These are phyloP conservation scores for Mortierella polycephala DNA, from an alignment of 371 early-diverging fungal species.

Conservation along the genomic window DNA sequence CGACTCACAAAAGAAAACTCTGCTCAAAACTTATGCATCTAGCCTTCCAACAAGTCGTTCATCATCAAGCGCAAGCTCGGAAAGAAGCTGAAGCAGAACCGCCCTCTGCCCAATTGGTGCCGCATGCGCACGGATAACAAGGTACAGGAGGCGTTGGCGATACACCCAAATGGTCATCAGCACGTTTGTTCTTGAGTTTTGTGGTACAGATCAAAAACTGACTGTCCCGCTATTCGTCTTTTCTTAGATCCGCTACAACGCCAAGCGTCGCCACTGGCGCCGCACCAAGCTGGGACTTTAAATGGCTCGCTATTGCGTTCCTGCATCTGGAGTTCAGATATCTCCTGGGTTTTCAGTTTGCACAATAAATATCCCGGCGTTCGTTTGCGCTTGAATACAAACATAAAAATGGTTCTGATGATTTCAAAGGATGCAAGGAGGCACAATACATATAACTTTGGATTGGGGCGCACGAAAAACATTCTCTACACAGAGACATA, in stretches of 20 bases:
- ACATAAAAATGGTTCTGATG: not conserved
- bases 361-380: slow-evolving; percentile 42
- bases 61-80: slow-evolving; percentile 96
- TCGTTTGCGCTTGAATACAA: slow-evolving; percentile 33
- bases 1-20: not conserved
- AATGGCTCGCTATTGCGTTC: slow-evolving; percentile 48
- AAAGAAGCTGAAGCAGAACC: slow-evolving; percentile 98
- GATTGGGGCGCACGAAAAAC: not conserved
- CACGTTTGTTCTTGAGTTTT: no score
- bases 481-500: slow-evolving; percentile 39
- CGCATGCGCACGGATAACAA: slow-evolving; percentile 95
- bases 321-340: slow-evolving; percentile 32
- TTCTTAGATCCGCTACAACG: slow-evolving; percentile 84
- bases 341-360: slow-evolving; percentile 24
- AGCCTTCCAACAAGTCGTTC: slow-evolving; percentile 97
- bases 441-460: not conserved
- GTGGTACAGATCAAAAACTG: no score
- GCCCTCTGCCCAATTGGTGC: slow-evolving; percentile 98
- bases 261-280: slow-evolving; percentile 99
- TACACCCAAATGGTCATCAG: no score
- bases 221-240: slow-evolving; percentile 13
- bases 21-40: slow-evolving; percentile 25
- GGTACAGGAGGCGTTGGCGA: slow-evolving; percentile 58
- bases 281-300: slow-evolving; percentile 97
- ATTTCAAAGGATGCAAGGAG: not conserved